Evolutionary conservation across 2,329 filamentous ascomycete genomes (phyloP).

Genomic region (Aspergillus sp.): DNA sequence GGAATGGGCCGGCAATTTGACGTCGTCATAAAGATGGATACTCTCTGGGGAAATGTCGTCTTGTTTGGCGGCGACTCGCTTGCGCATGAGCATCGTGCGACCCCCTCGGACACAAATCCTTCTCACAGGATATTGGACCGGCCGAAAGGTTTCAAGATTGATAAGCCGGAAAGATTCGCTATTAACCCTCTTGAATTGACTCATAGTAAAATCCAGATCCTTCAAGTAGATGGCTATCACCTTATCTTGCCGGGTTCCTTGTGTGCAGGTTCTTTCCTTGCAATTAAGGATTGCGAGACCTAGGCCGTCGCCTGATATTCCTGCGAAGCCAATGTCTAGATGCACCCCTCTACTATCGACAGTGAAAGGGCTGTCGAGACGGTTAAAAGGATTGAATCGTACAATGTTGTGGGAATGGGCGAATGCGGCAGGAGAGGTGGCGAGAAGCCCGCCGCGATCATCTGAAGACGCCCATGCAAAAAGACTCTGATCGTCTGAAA

Average conservation of each 20-base stretch:
- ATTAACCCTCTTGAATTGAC: not conserved
- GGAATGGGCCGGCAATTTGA: too few species aligned
- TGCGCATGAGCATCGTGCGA: too few species aligned
- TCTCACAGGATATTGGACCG: not conserved
- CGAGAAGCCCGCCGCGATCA: not conserved
- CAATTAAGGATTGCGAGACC: not conserved
- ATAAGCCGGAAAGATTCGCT: not conserved
- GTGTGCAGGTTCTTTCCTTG: not conserved
- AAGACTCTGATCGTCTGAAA: not conserved
- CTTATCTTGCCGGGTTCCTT: too few species aligned
- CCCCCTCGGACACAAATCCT: not conserved
- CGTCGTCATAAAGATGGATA: too few species aligned
- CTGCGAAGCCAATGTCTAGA: slow-evolving; percentile 20
- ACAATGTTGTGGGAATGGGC: not conserved
- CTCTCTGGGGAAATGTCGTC: too few species aligned
- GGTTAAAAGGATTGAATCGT: not conserved
- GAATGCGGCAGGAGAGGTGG: not conserved
- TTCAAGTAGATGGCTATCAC: not conserved
- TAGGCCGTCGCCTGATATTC: not conserved
- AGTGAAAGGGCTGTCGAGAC: not conserved
- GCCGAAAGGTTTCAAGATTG: not conserved
- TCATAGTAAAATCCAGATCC: not conserved
- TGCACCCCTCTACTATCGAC: not conserved
- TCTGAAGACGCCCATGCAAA: not conserved
- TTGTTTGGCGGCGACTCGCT: too few species aligned